These are phyloP conservation scores for Chaetomium tenue DNA, from an alignment of 495 filamentous ascomycete genomes.

Conservation along the genomic window DNA sequence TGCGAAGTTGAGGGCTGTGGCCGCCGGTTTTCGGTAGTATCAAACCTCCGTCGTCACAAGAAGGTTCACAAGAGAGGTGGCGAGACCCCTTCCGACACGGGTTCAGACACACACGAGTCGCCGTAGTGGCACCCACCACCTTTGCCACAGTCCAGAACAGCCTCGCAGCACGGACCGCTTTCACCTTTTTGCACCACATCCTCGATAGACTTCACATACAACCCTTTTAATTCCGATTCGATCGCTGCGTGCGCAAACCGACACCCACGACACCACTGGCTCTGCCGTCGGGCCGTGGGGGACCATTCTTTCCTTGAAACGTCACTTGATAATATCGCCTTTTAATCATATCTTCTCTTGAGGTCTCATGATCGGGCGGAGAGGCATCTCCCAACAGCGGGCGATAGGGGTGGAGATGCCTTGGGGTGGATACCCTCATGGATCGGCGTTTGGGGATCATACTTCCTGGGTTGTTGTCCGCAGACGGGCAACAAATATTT, in stretches of 20 bases:
- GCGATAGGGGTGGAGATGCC: conserved; percentile 12
- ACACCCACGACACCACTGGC: neutral
- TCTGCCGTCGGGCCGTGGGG: neutral
- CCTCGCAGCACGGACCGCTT: conserved; percentile 4
- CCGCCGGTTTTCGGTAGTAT: conserved; percentile 95
- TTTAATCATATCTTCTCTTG: conserved; percentile 13
- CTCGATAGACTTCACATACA: conserved; percentile 31
- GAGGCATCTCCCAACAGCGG: conserved; percentile 18
- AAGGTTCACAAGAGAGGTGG: conserved; percentile 82
- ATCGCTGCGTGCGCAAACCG: conserved; percentile 20
- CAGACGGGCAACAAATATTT: conserved; percentile 7
- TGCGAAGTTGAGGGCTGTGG: conserved; percentile 96
- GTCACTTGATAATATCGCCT: conserved; percentile 7
- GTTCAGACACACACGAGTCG: conserved; percentile 51
- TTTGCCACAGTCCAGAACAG: conserved; percentile 19
- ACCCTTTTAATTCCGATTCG: conserved; percentile 32
- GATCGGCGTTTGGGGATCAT: conserved; percentile 28
- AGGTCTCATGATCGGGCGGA: conserved; percentile 5
- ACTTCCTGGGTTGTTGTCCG: conserved; percentile 13
- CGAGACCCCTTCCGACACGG: conserved; percentile 58
- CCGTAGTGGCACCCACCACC: conserved; percentile 29
- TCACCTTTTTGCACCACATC: conserved; percentile 24
- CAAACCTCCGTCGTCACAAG: conserved; percentile 89
- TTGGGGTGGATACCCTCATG: conserved; percentile 32
- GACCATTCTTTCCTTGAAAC: conserved; percentile 5